Evolutionary conservation across 2,329 filamentous ascomycete species (phyloP), one percentile per base, ranked within the genome.

Genomic region (Colletotrichum sp.): DNA sequence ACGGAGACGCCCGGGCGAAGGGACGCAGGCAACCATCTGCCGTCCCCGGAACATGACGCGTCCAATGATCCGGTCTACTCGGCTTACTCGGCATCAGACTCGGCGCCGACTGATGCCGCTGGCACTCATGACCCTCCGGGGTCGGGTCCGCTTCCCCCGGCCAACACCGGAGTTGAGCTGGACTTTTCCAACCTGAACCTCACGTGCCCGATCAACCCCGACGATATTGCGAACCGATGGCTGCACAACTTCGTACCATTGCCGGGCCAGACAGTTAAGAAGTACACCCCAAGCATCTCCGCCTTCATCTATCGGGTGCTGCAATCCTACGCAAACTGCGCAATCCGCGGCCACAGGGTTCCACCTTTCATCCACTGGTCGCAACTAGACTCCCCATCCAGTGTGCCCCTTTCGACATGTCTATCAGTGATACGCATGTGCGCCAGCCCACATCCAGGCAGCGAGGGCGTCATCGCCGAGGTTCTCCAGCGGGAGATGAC

Each of bases 151-250:
- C n/a, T 48, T 26, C 28, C 43, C 16, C 30, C 30, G 12, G 34
- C 26, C 30, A 38, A 12, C 7, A 15, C 21, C 32, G 56, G 66
- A 24, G 70, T 71, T 8, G 24, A 26, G n/a, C 78, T 84, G 28
- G 79, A 85, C 62, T 88, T 87, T 67, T 79, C 81, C 7, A 48
- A 70, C 15, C 71, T 84, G 3, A 81, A 85, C 15, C 82, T 90
- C 8, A 73, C 84, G 1, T 88, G 87, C 71, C 85, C 86, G 3
- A 88, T 89, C 76, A 84, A 88, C 62, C 84, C 83, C 1, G 85
- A 88, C 28, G 84, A 85, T 18, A 88, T 89, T 65, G 84, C 82
- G 15, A 88, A 87, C 55, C 87, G 88, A 13, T 90, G 88, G 88
- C 79, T 90, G 30, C 85, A 88, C 36, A 80, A 84, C 3, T 89